phyloP scores from a whole-genome alignment of 2,329 filamentous ascomycete species.

The Graphilbum sp. region DNA sequence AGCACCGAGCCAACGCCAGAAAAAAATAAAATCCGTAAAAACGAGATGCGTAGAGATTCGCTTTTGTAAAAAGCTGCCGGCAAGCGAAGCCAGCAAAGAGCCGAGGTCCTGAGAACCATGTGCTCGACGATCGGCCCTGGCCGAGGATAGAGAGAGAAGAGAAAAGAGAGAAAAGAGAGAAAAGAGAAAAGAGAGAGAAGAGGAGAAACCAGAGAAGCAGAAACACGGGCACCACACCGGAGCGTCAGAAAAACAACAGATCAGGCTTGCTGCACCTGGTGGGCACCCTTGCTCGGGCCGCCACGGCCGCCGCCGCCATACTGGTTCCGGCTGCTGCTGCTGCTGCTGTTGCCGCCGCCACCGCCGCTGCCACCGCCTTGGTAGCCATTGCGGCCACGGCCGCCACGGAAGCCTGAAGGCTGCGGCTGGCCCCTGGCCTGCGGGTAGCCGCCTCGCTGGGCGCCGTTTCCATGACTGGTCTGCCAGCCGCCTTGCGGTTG shows the following conservation, averaged over 20 bases:
- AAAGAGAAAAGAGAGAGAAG: background rate
- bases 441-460: slow-evolving; percentile 1
- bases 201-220: background rate
- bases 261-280: slow-evolving; percentile 1
- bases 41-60: too few species aligned
- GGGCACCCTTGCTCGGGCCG: background rate
- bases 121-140: too few species aligned
- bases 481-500: slow-evolving; percentile 10
- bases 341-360: background rate
- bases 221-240: too few species aligned
- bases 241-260: background rate
- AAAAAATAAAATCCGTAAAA: too few species aligned
- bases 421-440: slow-evolving; percentile 2
- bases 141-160: too few species aligned
- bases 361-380: background rate
- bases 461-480: slow-evolving; percentile 2
- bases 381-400: slow-evolving; percentile 5
- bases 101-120: too few species aligned
- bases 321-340: background rate
- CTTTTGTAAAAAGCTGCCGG: too few species aligned
- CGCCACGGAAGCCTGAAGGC: slow-evolving; percentile 2
- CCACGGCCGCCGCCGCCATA: background rate
- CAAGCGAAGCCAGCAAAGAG: too few species aligned
- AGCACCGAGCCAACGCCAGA: too few species aligned
- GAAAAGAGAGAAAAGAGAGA: too few species aligned